A percentile compares a stretch with the other conserved stretches of the same genome.
Conservation (phyloP, 495 filamentous ascomycete genomes). For the Chaetomium cochliodes region DNA sequence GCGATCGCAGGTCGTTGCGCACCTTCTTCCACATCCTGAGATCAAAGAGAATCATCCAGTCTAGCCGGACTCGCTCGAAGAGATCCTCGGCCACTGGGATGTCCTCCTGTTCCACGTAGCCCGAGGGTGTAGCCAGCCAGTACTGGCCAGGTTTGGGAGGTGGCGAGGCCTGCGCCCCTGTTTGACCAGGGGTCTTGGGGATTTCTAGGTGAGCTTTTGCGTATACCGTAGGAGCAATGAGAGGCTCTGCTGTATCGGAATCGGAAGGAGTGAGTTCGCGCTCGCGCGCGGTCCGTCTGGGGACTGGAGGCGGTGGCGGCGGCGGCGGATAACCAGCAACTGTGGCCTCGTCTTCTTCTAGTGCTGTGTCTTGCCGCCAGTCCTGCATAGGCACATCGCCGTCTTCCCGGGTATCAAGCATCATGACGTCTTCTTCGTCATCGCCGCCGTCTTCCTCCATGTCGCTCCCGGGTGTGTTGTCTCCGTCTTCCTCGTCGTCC, state of each 20-base stretch:
- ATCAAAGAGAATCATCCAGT: constrained; percentile 97
- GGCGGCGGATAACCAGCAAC: constrained; percentile 65
- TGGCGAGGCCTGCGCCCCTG: constrained; percentile 32
- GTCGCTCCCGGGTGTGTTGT: constrained; percentile 39
- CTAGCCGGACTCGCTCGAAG: constrained; percentile 80
- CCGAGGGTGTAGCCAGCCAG: constrained; percentile 79
- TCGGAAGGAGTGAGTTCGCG: constrained; percentile 60
- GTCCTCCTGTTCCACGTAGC: constrained; percentile 55
- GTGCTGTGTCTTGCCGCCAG: constrained; percentile 44
- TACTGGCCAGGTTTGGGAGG: constrained; percentile 63
- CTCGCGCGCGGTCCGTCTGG: constrained; percentile 40
- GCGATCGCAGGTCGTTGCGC: constrained; percentile 81
- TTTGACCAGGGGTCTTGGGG: constrained; percentile 54
- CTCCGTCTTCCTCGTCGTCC: constrained; percentile 53
- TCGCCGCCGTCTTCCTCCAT: constrained; percentile 49
- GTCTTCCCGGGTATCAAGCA: constrained; percentile 48
- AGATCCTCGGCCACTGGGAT: constrained; percentile 78
- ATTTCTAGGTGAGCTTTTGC: constrained; percentile 56
- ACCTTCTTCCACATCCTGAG: constrained; percentile 94
- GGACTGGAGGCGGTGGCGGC: constrained; percentile 59
- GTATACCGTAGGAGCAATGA: constrained; percentile 56
- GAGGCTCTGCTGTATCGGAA: constrained; percentile 56
- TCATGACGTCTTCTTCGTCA: constrained; percentile 54
- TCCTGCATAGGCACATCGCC: constrained; percentile 60
- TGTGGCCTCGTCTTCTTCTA: constrained; percentile 67